Percentiles rank a stretch among this genome's conserved stretches.
These are phyloP conservation scores for Peribolospora baueri DNA, from an alignment of 768 basidiomycete genomes.

Conservation along the genomic window DNA sequence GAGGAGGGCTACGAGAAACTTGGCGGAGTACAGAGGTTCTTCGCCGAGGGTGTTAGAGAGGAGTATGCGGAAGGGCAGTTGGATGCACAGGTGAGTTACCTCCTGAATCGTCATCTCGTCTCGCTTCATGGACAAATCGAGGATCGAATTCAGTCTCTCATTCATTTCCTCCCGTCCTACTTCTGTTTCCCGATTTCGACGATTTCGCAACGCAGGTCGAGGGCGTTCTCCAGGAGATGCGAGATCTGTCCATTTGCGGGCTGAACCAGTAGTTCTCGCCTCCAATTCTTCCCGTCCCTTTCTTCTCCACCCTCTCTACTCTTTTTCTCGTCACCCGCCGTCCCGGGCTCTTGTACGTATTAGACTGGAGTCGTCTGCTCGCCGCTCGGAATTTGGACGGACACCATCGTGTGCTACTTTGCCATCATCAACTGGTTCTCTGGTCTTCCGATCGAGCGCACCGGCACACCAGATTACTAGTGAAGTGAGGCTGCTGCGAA, in stretches of 20 bases:
- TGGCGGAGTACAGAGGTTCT: constrained; percentile 66
- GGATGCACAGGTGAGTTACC: constrained; percentile 50
- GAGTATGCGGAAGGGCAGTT: constrained; percentile 93
- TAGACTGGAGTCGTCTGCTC: too few species aligned
- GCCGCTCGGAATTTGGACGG: too few species aligned
- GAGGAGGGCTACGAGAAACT: constrained; percentile 97
- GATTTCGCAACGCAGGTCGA: constrained; percentile 40
- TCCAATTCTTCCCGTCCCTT: too few species aligned
- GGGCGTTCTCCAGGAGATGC: constrained; percentile 87
- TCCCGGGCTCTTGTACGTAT: too few species aligned
- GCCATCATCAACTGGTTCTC: too few species aligned
- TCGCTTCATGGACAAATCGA: not conserved
- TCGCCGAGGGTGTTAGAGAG: constrained; percentile 30
- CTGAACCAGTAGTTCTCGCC: not conserved
- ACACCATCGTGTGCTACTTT: too few species aligned
- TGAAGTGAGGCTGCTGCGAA: too few species aligned
- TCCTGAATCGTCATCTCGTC: not conserved
- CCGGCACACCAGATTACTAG: too few species aligned
- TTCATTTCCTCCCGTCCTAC: not conserved
- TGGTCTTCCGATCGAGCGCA: too few species aligned
- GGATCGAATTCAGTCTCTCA: not conserved
- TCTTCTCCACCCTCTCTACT: too few species aligned
- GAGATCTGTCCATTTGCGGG: constrained; percentile 51
- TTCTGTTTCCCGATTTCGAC: not conserved
- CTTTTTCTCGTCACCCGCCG: too few species aligned